Evolutionary conservation across 805 yeast genomes (phyloP).

Genomic region (Saccharomyces paradoxus): DNA sequence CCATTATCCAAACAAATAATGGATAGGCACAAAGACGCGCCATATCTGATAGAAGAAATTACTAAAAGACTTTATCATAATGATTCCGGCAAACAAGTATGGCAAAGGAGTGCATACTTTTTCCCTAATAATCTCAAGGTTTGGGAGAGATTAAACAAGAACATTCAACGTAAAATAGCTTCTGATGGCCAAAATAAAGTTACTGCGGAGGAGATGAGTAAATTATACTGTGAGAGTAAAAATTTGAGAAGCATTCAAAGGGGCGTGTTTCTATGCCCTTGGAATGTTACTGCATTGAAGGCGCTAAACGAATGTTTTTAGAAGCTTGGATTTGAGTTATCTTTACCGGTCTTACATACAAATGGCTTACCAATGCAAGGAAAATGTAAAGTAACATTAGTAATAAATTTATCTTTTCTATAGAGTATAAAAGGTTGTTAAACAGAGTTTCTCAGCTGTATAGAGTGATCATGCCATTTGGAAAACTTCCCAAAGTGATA

Average conservation of each 20-base stretch:
- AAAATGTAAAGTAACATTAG: neutral
- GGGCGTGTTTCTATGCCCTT: conserved; percentile 57
- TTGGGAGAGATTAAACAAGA: conserved; percentile 59
- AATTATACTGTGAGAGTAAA: conserved; percentile 42
- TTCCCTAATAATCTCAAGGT: conserved; percentile 63
- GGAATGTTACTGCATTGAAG: conserved; percentile 30
- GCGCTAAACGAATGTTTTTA: conserved; percentile 28
- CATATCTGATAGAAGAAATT: conserved; percentile 49
- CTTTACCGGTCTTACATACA: neutral
- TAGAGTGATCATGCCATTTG: conserved; percentile 26
- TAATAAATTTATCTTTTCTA: neutral
- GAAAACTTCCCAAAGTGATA: conserved; percentile 50
- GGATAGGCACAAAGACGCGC: conserved; percentile 50
- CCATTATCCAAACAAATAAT: conserved; percentile 38
- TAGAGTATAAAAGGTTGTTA: neutral
- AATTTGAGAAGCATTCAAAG: conserved; percentile 53
- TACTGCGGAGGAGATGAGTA: conserved; percentile 41
- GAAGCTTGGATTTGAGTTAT: neutral
- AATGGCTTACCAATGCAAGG: neutral
- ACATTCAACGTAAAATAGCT: conserved; percentile 53
- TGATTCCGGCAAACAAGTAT: conserved; percentile 22
- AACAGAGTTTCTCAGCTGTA: neutral
- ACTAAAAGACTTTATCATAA: conserved; percentile 33
- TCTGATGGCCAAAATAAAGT: conserved; percentile 41
- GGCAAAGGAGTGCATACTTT: conserved; percentile 66